Evolutionary conservation across 441 rosid genomes (phyloP), one percentile per base, ranked within the genome.

Genomic region (Jatropha podagrica): DNA sequence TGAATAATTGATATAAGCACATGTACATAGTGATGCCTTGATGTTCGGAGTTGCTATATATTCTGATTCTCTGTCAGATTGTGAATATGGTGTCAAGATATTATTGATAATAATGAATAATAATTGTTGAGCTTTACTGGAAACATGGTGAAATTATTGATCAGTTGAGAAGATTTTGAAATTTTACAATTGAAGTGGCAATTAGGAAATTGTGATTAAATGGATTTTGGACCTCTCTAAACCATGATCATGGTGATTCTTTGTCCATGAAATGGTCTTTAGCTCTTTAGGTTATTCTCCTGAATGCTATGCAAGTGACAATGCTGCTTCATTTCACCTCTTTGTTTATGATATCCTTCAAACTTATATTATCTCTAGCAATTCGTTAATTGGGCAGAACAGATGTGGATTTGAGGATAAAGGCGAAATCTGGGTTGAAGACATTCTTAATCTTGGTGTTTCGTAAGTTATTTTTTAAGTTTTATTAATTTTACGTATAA

Each of bases 391-490:
- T 80, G 60, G 81, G 85, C 93, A 96, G 99, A 93, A 93, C 82
- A 90, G 94, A 86, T 96, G 99, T 72, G 97, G 98, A 69, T 96
- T 93, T 40, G 95, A 92, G 85, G 89, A 82, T 78, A 92, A 83
- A 81, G 98, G 94, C 27, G 98, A 95, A 79, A 88, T 95, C 77
- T 93, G 96, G 97, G 98, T 93, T 74, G 82, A 93, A 82, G 92
- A 92, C 86, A 93, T 92, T 88, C 99, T 95, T 76, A 90, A 95
- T 82, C 97, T 91, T 58, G 97, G 99, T 58, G 87, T 95, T 82
- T 89, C 87, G 97, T 95, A 86, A 90, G 98, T 92, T 69, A 42
- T 84, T 69, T 32, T 81, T 27, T 76, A 37, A 37, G 69, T 65
- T 79, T 78, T 71, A n/a, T 37, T 40, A 44, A 69, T 69, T 40